phyloP scores from a whole-genome alignment of 2,329 filamentous ascomycete genomes.

The Pseudogymnoascus sp. region DNA sequence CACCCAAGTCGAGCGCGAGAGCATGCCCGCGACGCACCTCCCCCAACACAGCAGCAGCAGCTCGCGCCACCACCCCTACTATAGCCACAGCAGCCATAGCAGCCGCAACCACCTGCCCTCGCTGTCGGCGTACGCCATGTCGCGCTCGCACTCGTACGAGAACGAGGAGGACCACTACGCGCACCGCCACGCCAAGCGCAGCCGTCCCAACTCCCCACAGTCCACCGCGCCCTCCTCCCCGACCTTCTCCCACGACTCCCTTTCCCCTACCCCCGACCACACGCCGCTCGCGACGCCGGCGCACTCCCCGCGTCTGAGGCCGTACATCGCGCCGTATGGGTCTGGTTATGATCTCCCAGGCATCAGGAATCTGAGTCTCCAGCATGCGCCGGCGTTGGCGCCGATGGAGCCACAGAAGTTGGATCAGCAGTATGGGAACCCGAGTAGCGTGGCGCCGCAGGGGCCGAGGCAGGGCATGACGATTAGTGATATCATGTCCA shows the following conservation, averaged over 20 bases:
- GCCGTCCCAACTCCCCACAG: constrained; percentile 85
- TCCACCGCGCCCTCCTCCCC: constrained; percentile 93
- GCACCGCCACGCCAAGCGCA: constrained; percentile 73
- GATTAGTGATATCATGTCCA: constrained; percentile 86
- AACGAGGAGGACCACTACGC: constrained; percentile 73
- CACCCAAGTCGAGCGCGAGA: constrained; percentile 54
- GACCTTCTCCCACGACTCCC: constrained; percentile 90
- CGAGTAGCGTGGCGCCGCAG: constrained; percentile 32
- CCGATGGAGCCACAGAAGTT: constrained; percentile 45
- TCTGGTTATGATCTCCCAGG: constrained; percentile 75
- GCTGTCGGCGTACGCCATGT: constrained; percentile 88
- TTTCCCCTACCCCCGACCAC: constrained; percentile 92
- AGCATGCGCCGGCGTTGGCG: constrained; percentile 51
- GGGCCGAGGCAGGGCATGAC: constrained; percentile 43
- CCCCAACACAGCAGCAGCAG: constrained; percentile 34
- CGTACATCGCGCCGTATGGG: constrained; percentile 47
- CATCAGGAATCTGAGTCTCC: constrained; percentile 56
- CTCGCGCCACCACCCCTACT: constrained; percentile 46
- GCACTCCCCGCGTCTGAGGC: constrained; percentile 83
- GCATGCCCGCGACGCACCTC: constrained; percentile 16
- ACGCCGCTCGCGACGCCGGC: constrained; percentile 97
- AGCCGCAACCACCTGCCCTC: constrained; percentile 27
- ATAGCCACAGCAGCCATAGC: constrained; percentile 38
- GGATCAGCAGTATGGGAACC: constrained; percentile 23
- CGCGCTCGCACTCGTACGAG: constrained; percentile 74